These are phyloP conservation scores for Xylaria palmicola DNA, from an alignment of 495 filamentous ascomycete species.

Conservation along the genomic window DNA sequence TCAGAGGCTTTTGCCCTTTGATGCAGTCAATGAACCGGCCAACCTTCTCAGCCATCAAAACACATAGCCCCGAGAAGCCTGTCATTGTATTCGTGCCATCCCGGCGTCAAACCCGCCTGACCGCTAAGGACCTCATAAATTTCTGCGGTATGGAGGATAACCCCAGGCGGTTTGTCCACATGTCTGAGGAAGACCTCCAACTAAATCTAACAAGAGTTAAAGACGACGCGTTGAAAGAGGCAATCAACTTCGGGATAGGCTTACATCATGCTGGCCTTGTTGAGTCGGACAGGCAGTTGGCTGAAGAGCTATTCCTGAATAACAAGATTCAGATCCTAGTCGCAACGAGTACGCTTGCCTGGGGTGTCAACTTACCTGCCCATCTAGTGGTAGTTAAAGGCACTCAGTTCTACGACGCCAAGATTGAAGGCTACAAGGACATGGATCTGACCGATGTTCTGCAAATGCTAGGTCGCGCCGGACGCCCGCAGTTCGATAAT, in stretches of 20 bases:
- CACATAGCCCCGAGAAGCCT: slow-evolving; percentile 91
- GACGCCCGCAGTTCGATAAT: slow-evolving; percentile 92
- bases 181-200: slow-evolving; percentile 93
- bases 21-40: slow-evolving; percentile 99
- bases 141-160: slow-evolving; percentile 99
- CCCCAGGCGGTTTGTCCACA: slow-evolving; percentile 83
- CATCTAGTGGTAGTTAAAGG: slow-evolving; percentile 98
- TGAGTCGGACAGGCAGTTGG: slow-evolving; percentile 84
- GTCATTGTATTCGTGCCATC: slow-evolving; percentile 99
- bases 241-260: slow-evolving; percentile 93
- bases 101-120: slow-evolving; percentile 89
- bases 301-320: slow-evolving; percentile 93
- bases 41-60: slow-evolving; percentile 94
- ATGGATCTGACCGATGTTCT: slow-evolving; percentile 99
- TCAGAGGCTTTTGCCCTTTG: slow-evolving; percentile 91
- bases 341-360: slow-evolving; percentile 94
- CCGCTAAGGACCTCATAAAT: slow-evolving; percentile 93
- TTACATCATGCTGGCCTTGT: slow-evolving; percentile 96
- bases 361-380: slow-evolving; percentile 97
- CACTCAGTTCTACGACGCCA: slow-evolving; percentile 97
- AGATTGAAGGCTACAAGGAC: slow-evolving; percentile 95
- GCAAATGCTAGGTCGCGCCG: slow-evolving; percentile 96
- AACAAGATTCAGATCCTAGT: slow-evolving; percentile 98
- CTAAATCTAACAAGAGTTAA: slow-evolving; percentile 81
- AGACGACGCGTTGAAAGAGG: slow-evolving; percentile 86